Percentiles rank a stretch among this genome's conserved stretches.
These are phyloP conservation scores for Aureobasidium subglaciale DNA, from an alignment of 2,329 filamentous ascomycete species.

Conservation along the genomic window DNA sequence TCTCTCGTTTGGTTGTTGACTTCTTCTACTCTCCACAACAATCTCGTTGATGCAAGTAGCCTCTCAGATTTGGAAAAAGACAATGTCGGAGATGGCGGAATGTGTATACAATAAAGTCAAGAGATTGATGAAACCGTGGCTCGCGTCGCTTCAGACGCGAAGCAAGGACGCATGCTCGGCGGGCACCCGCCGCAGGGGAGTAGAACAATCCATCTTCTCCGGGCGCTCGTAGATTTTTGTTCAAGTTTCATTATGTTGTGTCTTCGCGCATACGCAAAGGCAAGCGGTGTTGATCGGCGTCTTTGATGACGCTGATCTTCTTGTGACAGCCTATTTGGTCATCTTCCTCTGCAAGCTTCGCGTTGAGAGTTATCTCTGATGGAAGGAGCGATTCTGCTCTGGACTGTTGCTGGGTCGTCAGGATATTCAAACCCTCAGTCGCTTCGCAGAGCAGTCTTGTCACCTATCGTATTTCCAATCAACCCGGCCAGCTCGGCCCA, in stretches of 20 bases:
- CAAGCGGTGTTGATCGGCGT: not conserved
- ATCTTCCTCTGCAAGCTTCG: slow-evolving; percentile 5
- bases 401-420: not conserved
- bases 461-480: slow-evolving; percentile 12
- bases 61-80: not conserved
- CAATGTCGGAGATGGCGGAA: not conserved
- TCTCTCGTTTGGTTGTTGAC: not conserved
- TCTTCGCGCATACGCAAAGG: not conserved
- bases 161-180: slow-evolving; percentile 9
- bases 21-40: not conserved
- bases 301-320: not conserved
- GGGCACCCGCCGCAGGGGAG: not conserved
- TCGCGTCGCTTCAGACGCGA: not conserved
- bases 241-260: not conserved
- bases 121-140: slow-evolving; percentile 1
- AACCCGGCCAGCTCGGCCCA: slow-evolving; percentile 1
- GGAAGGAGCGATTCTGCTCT: slow-evolving; percentile 1
- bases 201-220: not conserved
- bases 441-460: not conserved
- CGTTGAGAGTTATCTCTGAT: not conserved
- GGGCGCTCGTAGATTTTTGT: not conserved
- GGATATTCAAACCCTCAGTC: not conserved
- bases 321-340: not conserved
- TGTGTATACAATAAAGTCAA: not conserved
- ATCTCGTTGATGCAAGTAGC: not conserved